Base-by-base conservation (phyloP, 306 rosid genomes). In the Citrullus amarus region DNA sequence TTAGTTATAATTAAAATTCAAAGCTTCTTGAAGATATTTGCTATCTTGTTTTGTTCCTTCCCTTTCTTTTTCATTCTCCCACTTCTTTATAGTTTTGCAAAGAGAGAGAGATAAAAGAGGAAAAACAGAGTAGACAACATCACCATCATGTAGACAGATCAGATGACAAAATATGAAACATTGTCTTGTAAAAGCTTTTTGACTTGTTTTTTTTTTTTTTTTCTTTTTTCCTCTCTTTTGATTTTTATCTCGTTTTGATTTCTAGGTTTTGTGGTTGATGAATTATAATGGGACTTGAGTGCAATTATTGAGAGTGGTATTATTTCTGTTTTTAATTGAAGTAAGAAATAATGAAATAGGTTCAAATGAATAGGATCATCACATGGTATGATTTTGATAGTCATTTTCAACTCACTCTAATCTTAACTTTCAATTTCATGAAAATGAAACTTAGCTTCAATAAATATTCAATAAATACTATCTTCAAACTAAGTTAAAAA, bases 101-200 rank as follows among this genome's bases (percentile, higher is more conserved):
- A 41, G 61, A 51, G 46, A 73, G 43, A 66, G 4, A 9, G 73
- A 66, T 22, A 22, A 22, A 22, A 22, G 22, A 22, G 46, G n/a
- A 16, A 48, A 63, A 12, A 13, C 38, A 43, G n/a, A 20, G 56
- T 12, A 30, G 77, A 72, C 59, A 72, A 50, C 60, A 48, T 72
- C 60, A 72, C 77, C 77, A 72, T 44, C 77, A 72, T 72, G 59
- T 14, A 72, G 41, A 48, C 58, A 71, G 28, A 72, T 72, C 60
- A 72, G 60, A 72, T 48, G 76, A 48, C 77, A 17, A 50, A 69
- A 44, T 44, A 69, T 69, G 75, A 69, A 43, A 69, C 75, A 69
- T 44, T 11, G 56, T 69, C 55, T 44, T 44, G 9, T 36, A 18
- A 69, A 65, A 69, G 38, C 56, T n/a, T 69, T 44, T 12, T 69